phyloP scores from a whole-genome alignment of 1,139 yeast genomes.

The Suhomyces panamericanus region DNA sequence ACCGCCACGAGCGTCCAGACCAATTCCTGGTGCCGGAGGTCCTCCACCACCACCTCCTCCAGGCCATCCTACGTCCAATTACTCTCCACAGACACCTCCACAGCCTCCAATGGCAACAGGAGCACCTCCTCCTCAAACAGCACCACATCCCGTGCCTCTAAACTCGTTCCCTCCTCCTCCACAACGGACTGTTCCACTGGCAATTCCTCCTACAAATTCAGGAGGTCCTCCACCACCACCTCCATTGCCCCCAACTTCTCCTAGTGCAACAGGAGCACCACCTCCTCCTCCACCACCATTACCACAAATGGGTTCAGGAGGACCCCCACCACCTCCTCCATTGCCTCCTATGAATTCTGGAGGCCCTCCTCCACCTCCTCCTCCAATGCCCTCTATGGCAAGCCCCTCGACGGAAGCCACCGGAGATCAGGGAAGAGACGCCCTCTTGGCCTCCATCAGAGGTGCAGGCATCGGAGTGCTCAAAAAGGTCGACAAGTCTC shows the following conservation, averaged over 20 bases:
- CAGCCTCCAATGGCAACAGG: constrained; percentile 12
- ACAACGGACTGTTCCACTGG: constrained; percentile 15
- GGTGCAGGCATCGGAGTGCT: constrained; percentile 70
- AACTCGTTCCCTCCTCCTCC: constrained; percentile 6
- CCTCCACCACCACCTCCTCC: constrained; percentile 19
- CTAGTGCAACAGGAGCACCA: constrained; percentile 16
- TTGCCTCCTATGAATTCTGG: constrained; percentile 13
- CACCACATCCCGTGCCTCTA: neutral
- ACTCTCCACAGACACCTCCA: constrained; percentile 19
- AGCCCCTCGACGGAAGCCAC: constrained; percentile 18
- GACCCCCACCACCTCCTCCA: constrained; percentile 36
- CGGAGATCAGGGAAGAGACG: constrained; percentile 69
- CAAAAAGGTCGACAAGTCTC: constrained; percentile 78
- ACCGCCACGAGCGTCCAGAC: constrained; percentile 25
- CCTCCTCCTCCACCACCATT: constrained; percentile 29
- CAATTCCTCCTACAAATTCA: constrained; percentile 13
- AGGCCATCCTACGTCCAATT: constrained; percentile 21
- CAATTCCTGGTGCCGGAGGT: constrained; percentile 25
- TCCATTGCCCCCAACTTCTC: constrained; percentile 27
- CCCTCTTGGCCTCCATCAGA: constrained; percentile 82
- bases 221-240: constrained; percentile 21
- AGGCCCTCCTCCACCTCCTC: constrained; percentile 29
- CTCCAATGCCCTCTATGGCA: constrained; percentile 16
- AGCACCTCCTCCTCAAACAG: neutral
- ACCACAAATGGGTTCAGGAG: constrained; percentile 16